phyloP scores from a whole-genome alignment of 2,329 filamentous ascomycete genomes.

The Calonectria pauciramosa region DNA sequence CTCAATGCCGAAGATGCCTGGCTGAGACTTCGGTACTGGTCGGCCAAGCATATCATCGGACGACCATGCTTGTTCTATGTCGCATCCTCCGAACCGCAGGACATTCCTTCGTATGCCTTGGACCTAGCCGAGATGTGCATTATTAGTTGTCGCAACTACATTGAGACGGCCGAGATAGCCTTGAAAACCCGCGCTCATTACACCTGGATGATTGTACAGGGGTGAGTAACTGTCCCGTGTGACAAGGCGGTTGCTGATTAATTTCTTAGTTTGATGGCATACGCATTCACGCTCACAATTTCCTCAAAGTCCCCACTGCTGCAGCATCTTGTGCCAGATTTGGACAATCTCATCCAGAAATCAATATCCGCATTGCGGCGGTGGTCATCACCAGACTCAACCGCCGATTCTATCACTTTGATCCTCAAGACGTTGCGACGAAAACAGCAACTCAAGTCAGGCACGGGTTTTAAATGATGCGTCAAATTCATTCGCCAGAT shows the following conservation, averaged over 20 bases:
- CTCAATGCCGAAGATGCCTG: slow-evolving; percentile 28
- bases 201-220: slow-evolving; percentile 26
- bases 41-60: slow-evolving; percentile 36
- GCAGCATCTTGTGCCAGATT: background rate
- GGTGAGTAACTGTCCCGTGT: background rate
- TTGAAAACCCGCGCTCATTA: slow-evolving; percentile 6
- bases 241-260: background rate
- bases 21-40: slow-evolving; percentile 38
- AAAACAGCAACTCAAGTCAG: background rate
- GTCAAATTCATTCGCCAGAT: no score
- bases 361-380: background rate
- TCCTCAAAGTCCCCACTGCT: background rate
- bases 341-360: background rate
- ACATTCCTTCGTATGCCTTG: background rate
- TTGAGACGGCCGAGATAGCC: slow-evolving; percentile 10
- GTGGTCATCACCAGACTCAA: background rate
- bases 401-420: background rate
- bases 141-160: slow-evolving; percentile 25
- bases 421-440: background rate
- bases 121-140: background rate
- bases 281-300: background rate
- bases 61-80: slow-evolving; percentile 36
- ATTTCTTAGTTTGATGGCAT: background rate
- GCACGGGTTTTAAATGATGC: background rate
- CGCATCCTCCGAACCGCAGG: slow-evolving; percentile 3